A percentile compares a stretch with the other conserved stretches of the same genome.
phyloP scores from a whole-genome alignment of 1,284 basidiomycete genomes.

The Sporisorium exsertum region DNA sequence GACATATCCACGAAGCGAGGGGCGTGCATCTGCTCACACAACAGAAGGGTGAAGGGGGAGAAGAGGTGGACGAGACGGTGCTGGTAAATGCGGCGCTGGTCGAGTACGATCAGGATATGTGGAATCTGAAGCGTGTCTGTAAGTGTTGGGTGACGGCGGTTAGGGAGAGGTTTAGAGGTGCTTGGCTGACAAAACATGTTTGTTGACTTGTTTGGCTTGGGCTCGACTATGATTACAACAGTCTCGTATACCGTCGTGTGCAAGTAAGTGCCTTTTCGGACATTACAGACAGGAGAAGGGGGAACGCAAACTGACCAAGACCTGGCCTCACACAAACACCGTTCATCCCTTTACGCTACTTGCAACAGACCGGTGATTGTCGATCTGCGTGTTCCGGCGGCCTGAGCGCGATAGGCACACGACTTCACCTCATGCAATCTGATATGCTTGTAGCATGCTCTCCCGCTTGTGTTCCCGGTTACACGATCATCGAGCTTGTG shows the following conservation, averaged over 20 bases:
- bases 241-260: constrained; percentile 37
- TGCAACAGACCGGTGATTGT: constrained; percentile 31
- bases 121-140: constrained; percentile 16
- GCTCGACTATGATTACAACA: neutral
- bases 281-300: neutral
- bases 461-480: neutral
- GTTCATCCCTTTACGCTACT: neutral
- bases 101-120: constrained; percentile 43
- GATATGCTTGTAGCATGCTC: neutral
- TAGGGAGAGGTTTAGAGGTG: neutral
- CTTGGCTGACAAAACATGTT: neutral
- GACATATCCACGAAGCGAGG: constrained; percentile 53
- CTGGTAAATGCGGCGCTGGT: constrained; percentile 53
- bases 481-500: neutral
- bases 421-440: neutral
- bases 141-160: constrained; percentile 2
- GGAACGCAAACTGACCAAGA: constrained; percentile 4
- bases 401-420: neutral
- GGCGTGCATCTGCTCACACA: constrained; percentile 23
- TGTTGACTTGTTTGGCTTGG: neutral
- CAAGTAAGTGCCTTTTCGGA: constrained; percentile 18
- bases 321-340: neutral
- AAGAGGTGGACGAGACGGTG: constrained; percentile 26
- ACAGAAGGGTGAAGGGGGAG: neutral
- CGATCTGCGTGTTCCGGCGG: constrained; percentile 23